Percentiles rank a stretch among this genome's conserved stretches.
Conservation (phyloP, 192 early-diverging fungal species). For the Umbelopsis sp. region DNA sequence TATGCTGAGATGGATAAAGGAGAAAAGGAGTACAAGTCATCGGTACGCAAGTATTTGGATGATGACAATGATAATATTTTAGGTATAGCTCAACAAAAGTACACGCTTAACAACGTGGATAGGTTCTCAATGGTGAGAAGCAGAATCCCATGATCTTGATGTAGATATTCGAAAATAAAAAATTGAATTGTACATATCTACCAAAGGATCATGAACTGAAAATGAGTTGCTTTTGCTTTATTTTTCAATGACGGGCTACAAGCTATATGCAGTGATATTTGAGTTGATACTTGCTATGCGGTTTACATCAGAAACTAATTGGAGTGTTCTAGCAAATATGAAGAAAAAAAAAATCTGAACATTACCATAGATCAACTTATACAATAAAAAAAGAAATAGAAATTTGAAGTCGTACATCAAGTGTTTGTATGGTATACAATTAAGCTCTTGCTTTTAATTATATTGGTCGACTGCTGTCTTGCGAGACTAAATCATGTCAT, state of each 20-base stretch:
- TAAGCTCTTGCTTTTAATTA: too few species aligned
- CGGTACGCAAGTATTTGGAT: conserved; percentile 31
- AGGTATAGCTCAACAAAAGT: conserved; percentile 52
- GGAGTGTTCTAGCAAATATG: not conserved
- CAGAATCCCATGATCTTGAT: conserved; percentile 71
- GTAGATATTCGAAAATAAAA: not conserved
- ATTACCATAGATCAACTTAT: not conserved
- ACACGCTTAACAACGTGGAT: conserved; percentile 85
- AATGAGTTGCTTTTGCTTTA: too few species aligned
- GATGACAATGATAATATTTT: conserved; percentile 43
- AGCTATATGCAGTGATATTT: not conserved
- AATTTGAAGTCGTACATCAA: too few species aligned
- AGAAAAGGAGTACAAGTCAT: conserved; percentile 40
- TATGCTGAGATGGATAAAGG: conserved; percentile 45
- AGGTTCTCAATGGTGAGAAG: conserved; percentile 91
- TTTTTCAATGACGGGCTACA: not conserved
- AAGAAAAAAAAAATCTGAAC: not conserved
- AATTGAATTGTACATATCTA: conserved; percentile 10
- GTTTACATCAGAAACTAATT: not conserved
- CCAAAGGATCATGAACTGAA: not conserved
- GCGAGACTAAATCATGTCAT: conserved; percentile 3
- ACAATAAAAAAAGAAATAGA: too few species aligned
- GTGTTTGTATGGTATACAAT: too few species aligned
- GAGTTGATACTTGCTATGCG: not conserved
- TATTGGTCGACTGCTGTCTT: too few species aligned